Evolutionary conservation across 441 rosid genomes (phyloP).

Genomic region (Omphalea diandra): DNA sequence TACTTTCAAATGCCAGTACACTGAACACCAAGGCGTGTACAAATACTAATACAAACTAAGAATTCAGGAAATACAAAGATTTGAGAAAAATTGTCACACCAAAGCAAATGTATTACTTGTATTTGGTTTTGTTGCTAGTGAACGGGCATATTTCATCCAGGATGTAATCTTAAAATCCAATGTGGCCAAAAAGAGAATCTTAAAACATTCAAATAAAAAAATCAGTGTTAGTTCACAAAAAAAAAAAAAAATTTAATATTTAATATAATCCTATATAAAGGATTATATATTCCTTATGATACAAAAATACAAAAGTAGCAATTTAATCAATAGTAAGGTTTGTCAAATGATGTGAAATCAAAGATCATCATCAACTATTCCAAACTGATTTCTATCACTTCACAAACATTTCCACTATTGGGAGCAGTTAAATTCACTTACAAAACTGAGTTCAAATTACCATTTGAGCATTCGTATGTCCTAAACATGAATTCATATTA

Average conservation of each 20-base stretch:
- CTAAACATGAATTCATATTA: background rate
- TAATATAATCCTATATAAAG: background rate
- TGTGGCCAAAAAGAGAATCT: background rate
- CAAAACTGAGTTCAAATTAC: background rate
- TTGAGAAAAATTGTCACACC: background rate
- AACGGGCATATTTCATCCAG: background rate
- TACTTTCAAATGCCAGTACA: conserved; percentile 8
- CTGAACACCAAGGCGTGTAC: background rate
- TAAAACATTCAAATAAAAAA: background rate
- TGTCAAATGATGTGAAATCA: background rate
- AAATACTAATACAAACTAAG: background rate
- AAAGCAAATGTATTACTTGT: background rate
- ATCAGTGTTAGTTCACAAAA: background rate
- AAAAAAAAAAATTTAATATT: background rate
- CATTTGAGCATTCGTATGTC: background rate
- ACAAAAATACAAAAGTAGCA: background rate
- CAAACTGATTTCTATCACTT: background rate
- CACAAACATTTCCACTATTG: background rate
- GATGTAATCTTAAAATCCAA: background rate
- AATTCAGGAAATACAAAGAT: background rate
- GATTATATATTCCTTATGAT: background rate
- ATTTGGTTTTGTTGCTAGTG: too few species aligned
- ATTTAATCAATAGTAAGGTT: background rate
- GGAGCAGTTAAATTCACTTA: conserved; percentile 1
- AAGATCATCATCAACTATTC: conserved; percentile 3